Percentiles rank a stretch among this genome's conserved stretches.
Evolutionary conservation across 2,329 filamentous ascomycete species (phyloP).

Genomic region (Verticillium nonalfalfae): DNA sequence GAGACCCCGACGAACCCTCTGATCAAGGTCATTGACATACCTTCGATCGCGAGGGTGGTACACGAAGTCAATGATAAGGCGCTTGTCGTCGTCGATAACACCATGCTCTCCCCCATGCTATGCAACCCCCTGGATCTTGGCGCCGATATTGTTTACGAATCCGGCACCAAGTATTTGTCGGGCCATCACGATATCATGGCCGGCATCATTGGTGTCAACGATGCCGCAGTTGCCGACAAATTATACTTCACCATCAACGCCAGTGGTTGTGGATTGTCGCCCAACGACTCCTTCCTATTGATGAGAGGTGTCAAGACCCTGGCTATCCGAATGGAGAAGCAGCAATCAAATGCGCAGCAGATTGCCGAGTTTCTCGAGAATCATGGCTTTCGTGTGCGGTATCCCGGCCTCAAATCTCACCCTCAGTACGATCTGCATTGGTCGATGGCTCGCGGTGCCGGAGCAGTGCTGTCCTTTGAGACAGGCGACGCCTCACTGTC

Average conservation of each 20-base stretch:
- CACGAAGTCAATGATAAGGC: slow-evolving; percentile 74
- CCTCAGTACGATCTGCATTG: slow-evolving; percentile 95
- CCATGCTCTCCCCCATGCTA: slow-evolving; percentile 95
- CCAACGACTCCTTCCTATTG: slow-evolving; percentile 93
- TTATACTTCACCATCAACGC: slow-evolving; percentile 97
- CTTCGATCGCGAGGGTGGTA: slow-evolving; percentile 66
- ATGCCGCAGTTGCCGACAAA: slow-evolving; percentile 72
- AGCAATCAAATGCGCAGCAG: slow-evolving; percentile 83
- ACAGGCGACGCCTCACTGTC: slow-evolving; percentile 80
- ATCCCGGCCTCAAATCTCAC: slow-evolving; percentile 88
- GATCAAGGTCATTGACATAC: slow-evolving; percentile 95
- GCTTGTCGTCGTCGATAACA: slow-evolving; percentile 93
- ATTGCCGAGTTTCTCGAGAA: slow-evolving; percentile 90
- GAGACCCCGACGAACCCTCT: slow-evolving; percentile 97
- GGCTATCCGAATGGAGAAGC: slow-evolving; percentile 97
- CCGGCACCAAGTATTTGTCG: slow-evolving; percentile 94
- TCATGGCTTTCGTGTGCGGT: slow-evolving; percentile 90
- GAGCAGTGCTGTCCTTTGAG: slow-evolving; percentile 92
- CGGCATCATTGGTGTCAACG: slow-evolving; percentile 89
- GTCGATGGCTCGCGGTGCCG: slow-evolving; percentile 89
- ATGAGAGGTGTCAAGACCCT: slow-evolving; percentile 95
- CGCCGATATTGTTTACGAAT: slow-evolving; percentile 95
- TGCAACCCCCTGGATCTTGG: slow-evolving; percentile 91
- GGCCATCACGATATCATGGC: slow-evolving; percentile 99
- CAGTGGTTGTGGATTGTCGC: slow-evolving; percentile 87